Conservation (phyloP, 2,329 filamentous ascomycete genomes). For the Ustilaginoidea virens region DNA sequence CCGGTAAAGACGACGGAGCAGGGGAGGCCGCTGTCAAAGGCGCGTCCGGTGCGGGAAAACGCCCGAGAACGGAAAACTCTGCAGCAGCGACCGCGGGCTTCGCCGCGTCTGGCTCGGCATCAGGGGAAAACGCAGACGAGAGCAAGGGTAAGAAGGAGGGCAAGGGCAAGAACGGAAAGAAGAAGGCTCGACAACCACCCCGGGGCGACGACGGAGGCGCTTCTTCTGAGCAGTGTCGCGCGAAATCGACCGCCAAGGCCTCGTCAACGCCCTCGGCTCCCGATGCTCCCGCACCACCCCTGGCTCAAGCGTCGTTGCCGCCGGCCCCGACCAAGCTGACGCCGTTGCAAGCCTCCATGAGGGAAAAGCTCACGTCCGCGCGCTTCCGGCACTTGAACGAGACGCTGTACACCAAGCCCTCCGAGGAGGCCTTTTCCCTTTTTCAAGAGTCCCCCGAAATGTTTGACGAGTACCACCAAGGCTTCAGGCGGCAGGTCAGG, state of each 20-base stretch:
- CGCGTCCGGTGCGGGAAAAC: neutral
- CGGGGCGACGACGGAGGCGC: too few species aligned
- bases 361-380: conserved; percentile 82
- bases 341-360: conserved; percentile 85
- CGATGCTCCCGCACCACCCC: conserved; percentile 7
- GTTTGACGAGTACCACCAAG: conserved; percentile 91
- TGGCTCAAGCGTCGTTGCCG: conserved; percentile 20
- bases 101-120: conserved; percentile 3
- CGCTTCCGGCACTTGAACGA: conserved; percentile 97
- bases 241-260: conserved; percentile 6
- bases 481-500: conserved; percentile 88
- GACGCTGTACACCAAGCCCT: conserved; percentile 86
- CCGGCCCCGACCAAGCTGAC: conserved; percentile 52
- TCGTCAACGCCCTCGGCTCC: conserved; percentile 1
- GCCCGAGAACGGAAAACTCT: neutral
- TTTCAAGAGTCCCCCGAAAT: conserved; percentile 81
- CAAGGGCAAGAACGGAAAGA: conserved; percentile 11
- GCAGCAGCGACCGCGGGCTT: too few species aligned
- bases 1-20: conserved; percentile 1
- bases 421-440: conserved; percentile 63
- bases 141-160: conserved; percentile 17
- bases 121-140: neutral
- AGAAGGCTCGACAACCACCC: too few species aligned
- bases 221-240: too few species aligned
- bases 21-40: too few species aligned